phyloP scores from a whole-genome alignment of 164 flowering plant species.

The Vitis vinifera region DNA sequence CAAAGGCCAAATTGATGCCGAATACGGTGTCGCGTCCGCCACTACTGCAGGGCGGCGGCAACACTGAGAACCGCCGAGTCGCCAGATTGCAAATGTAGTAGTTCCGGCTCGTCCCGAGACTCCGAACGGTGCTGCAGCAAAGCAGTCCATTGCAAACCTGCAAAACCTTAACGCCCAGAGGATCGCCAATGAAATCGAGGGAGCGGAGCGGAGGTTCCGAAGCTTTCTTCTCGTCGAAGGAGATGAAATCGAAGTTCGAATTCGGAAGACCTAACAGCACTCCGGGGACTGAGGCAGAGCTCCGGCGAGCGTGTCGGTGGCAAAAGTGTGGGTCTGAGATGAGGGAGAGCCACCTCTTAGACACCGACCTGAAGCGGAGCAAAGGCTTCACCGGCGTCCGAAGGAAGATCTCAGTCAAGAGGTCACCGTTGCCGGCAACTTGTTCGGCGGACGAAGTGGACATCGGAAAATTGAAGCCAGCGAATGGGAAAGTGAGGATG shows the following conservation, averaged over 20 bases:
- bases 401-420: constrained; percentile 7
- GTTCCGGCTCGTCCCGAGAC: no score
- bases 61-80: neutral
- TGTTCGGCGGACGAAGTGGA: neutral
- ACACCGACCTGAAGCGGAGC: constrained; percentile 8
- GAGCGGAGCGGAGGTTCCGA: neutral
- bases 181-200: neutral
- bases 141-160: constrained; percentile 22
- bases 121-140: neutral
- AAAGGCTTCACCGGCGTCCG: constrained; percentile 1
- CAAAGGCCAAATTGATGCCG: constrained; percentile 11
- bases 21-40: neutral
- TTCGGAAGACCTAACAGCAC: neutral
- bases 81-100: constrained; percentile 16
- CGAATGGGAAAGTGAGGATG: no score
- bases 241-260: neutral
- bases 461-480: no score
- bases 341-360: constrained; percentile 10
- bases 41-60: neutral
- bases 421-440: constrained; percentile 4
- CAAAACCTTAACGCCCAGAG: neutral
- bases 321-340: constrained; percentile 8
- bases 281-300: neutral
- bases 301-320: neutral
- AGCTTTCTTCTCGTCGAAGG: no score